Percentiles rank a stretch among this genome's conserved stretches.
Conservation (phyloP, 345 rosid genomes). For the Eutrema heterophyllum region DNA sequence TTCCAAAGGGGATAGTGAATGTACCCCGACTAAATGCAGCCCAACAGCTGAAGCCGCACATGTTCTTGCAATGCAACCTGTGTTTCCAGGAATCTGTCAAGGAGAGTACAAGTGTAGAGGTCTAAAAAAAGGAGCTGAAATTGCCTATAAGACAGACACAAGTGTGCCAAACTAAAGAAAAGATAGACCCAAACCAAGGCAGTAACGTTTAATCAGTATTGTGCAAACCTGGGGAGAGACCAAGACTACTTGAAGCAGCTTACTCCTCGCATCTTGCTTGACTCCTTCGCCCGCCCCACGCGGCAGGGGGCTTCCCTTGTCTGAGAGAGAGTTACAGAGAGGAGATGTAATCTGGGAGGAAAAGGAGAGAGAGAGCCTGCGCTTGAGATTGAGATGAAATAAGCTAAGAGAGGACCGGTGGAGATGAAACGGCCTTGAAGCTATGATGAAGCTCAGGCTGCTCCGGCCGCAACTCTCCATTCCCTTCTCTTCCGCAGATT, state of each 20-base stretch:
- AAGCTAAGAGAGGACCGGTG: constrained; percentile 22
- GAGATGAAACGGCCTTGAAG: constrained; percentile 31
- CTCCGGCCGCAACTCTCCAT: constrained; percentile 28
- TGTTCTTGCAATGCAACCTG: constrained; percentile 97
- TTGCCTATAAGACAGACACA: too few species aligned
- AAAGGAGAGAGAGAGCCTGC: constrained; percentile 24
- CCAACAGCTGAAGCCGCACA: constrained; percentile 90
- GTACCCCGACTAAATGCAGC: constrained; percentile 82
- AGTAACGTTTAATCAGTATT: too few species aligned
- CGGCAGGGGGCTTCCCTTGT: constrained; percentile 38
- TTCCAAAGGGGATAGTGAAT: background rate
- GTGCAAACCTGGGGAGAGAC: constrained; percentile 99
- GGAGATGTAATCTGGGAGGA: constrained; percentile 36
- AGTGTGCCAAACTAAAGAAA: too few species aligned
- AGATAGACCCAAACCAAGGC: too few species aligned
- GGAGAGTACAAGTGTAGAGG: constrained; percentile 24
- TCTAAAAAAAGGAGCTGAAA: too few species aligned
- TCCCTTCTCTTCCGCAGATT: background rate
- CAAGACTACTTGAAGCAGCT: constrained; percentile 80
- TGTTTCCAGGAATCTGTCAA: constrained; percentile 91
- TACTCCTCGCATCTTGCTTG: constrained; percentile 35
- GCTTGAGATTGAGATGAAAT: constrained; percentile 32
- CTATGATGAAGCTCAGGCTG: constrained; percentile 31
- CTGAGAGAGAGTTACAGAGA: too few species aligned
- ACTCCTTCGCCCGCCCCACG: constrained; percentile 44